These are phyloP conservation scores for Glycyrrhiza uralensis DNA, from an alignment of 306 rosid genomes.

Conservation along the genomic window DNA sequence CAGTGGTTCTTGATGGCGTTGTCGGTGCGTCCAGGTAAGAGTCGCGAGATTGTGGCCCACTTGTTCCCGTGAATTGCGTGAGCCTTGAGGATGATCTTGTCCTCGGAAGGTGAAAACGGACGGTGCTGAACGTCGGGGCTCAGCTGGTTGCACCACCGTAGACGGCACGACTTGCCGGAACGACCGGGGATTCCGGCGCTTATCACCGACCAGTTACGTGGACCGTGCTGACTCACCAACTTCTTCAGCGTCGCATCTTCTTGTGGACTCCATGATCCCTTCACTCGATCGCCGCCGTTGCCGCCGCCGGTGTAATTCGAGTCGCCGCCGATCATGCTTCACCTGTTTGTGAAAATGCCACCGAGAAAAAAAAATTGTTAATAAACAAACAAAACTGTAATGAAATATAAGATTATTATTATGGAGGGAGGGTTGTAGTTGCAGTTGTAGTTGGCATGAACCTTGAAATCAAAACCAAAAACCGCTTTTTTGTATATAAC, in stretches of 20 bases:
- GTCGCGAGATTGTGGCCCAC: conserved; percentile 93
- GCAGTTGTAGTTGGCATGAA: conserved; percentile 55
- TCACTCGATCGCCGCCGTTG: conserved; percentile 35
- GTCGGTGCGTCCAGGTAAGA: conserved; percentile 83
- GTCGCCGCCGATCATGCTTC: neutral
- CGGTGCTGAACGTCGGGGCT: conserved; percentile 88
- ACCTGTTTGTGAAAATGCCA: conserved; percentile 18
- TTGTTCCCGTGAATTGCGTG: conserved; percentile 79
- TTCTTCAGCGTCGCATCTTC: conserved; percentile 63
- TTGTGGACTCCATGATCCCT: conserved; percentile 83
- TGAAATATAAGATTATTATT: neutral
- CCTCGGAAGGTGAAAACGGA: conserved; percentile 69
- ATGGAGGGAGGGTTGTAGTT: too few relatives aligned
- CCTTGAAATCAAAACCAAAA: conserved; percentile 27
- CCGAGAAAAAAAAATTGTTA: neutral
- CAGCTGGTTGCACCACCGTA: conserved; percentile 93
- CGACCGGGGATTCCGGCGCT: conserved; percentile 76
- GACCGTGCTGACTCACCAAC: conserved; percentile 62
- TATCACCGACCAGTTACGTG: conserved; percentile 77
- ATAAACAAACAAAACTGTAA: neutral
- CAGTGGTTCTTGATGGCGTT: conserved; percentile 95
- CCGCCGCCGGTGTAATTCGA: neutral
- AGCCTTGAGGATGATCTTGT: conserved; percentile 51
- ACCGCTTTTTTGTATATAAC: conserved; percentile 41
- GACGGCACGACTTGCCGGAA: conserved; percentile 83